These are phyloP conservation scores for Castanopsis chinensis DNA, from an alignment of 306 rosid genomes.

Conservation along the genomic window DNA sequence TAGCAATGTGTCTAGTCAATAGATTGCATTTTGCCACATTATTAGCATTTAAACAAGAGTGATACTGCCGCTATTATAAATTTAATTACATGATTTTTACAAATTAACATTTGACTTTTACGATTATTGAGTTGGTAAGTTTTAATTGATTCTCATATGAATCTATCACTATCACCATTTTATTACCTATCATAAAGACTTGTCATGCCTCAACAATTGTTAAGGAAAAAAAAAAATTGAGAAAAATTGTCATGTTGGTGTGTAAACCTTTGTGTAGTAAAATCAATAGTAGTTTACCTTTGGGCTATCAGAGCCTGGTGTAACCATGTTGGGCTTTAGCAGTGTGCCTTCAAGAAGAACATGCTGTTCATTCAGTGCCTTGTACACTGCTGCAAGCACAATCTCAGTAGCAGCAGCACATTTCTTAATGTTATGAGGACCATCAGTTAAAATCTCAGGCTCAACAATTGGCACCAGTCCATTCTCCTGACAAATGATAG, in stretches of 20 bases:
- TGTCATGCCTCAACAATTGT: too few species aligned
- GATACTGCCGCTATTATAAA: too few species aligned
- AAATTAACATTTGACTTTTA: too few species aligned
- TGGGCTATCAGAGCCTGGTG: slow-evolving; percentile 83
- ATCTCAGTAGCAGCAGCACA: slow-evolving; percentile 80
- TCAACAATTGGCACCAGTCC: slow-evolving; percentile 92
- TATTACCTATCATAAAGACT: not conserved
- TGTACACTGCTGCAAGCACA: slow-evolving; percentile 79
- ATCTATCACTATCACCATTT: too few species aligned
- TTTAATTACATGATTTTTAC: too few species aligned
- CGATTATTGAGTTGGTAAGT: too few species aligned
- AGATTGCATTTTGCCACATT: too few species aligned
- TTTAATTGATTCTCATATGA: too few species aligned
- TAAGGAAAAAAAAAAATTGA: too few species aligned
- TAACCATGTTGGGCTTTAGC: slow-evolving; percentile 91
- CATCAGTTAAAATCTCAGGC: slow-evolving; percentile 90
- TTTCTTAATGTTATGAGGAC: slow-evolving; percentile 62
- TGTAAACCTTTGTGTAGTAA: too few species aligned
- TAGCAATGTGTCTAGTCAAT: not conserved
- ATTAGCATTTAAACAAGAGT: too few species aligned
- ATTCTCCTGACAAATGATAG: slow-evolving; percentile 91
- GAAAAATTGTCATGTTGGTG: too few species aligned
- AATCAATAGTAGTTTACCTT: slow-evolving; percentile 43
- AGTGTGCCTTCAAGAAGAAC: slow-evolving; percentile 94
- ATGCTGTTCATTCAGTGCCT: slow-evolving; percentile 86